Base-by-base conservation (phyloP, 176 grass and related monocot species). In the Paspalum notatum region DNA sequence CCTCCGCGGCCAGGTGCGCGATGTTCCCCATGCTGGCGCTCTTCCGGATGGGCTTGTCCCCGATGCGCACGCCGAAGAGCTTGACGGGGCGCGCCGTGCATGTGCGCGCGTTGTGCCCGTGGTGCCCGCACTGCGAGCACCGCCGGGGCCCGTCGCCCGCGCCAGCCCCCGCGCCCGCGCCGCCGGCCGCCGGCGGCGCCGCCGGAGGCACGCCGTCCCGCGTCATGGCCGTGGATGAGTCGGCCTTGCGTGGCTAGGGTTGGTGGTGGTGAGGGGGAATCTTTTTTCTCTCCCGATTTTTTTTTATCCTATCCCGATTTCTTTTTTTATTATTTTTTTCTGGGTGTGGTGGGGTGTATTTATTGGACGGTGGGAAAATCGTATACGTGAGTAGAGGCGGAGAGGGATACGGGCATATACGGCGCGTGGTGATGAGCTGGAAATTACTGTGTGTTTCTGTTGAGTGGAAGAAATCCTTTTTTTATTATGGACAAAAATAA, bases 1-100 rank as follows among this genome's bases (percentile, higher is more conserved):
- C 45, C 70, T 53, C 79, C 1, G 50, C 44, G 39, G 51, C 90
- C 12, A 84, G 54, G 74, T 88, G 83, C 74, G 79, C 82, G 79
- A 92, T 80, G 86, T 80, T 92, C n/a, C 83, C 90, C 86, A 89
- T 92, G 48, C 83, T 88, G 25, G 40, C 74, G 75, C 78, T 76
- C 79, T 88, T 92, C 68, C 82, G 24, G 15, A 91, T 79, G 37
- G 82, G 81, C 53, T 77, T 87, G 47, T 92, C 90, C 39, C 78
- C 80, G 86, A 92, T 85, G 39, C 83, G 90, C 86, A 92, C 90
- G 51, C 90, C 90, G 90, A 92, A 92, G 47, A 92, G 90, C 90
- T 72, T 89, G 40, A 92, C 90, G 66, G 82, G 78, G 2, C 83
- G 74, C 54, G 54, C 83, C 5, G 90, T 85, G 83, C 90, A 92